These are phyloP conservation scores for Fusarium vanettenii DNA, from an alignment of 2,329 filamentous ascomycete genomes.

Conservation along the genomic window DNA sequence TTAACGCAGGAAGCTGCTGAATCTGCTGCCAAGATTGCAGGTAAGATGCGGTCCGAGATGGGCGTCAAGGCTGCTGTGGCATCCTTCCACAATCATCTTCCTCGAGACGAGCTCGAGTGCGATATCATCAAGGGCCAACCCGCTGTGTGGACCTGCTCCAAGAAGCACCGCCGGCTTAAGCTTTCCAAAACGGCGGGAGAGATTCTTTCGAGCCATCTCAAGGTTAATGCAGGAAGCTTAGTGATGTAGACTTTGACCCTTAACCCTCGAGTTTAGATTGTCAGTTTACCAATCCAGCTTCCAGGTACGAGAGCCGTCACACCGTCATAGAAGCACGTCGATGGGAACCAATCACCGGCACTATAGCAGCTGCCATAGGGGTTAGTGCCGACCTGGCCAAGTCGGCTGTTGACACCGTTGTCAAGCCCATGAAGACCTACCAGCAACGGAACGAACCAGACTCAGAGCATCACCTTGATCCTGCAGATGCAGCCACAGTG, in stretches of 20 bases:
- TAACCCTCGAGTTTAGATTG: neutral
- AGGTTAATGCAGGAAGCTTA: neutral
- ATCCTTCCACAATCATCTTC: slow-evolving; percentile 59
- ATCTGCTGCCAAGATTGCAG: slow-evolving; percentile 66
- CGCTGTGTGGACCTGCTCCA: neutral
- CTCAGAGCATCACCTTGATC: neutral
- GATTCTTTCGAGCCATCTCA: neutral
- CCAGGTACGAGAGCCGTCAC: neutral
- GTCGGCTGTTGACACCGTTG: neutral
- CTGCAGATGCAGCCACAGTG: neutral
- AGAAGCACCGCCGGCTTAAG: neutral
- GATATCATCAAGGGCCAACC: neutral
- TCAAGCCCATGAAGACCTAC: neutral
- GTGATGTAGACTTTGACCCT: neutral
- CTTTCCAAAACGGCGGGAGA: neutral
- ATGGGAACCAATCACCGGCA: neutral
- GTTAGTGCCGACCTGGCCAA: neutral
- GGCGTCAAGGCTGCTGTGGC: slow-evolving; percentile 71
- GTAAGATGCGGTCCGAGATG: slow-evolving; percentile 71
- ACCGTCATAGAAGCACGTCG: neutral
- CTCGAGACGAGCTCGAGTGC: neutral
- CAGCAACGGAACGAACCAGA: neutral
- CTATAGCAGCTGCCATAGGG: neutral
- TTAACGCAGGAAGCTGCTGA: slow-evolving; percentile 67
- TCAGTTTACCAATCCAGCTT: neutral